phyloP scores from a whole-genome alignment of 805 yeast species.

The Teunomyces funiuensis region DNA sequence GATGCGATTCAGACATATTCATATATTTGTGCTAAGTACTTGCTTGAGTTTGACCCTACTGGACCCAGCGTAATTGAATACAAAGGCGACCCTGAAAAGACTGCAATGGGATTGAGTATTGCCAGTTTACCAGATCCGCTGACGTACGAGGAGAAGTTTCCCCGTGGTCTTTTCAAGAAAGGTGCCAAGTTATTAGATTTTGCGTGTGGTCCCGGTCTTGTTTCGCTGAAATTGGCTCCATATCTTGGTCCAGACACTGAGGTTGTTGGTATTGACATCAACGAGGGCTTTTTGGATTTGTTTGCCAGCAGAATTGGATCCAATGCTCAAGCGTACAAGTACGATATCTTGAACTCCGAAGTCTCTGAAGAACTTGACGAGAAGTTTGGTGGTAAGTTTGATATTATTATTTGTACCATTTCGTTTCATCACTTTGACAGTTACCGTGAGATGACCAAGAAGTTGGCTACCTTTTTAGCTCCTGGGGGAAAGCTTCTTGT shows the following conservation, averaged over 20 bases:
- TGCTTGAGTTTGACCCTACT: slow-evolving; percentile 22
- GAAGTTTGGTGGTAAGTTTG: slow-evolving; percentile 24
- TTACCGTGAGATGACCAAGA: slow-evolving; percentile 27
- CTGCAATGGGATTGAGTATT: slow-evolving; percentile 12
- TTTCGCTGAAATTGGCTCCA: slow-evolving; percentile 31
- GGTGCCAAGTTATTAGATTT: slow-evolving; percentile 35
- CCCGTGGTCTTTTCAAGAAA: slow-evolving; percentile 18
- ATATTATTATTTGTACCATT: slow-evolving; percentile 35
- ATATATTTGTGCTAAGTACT: slow-evolving; percentile 17
- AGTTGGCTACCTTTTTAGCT: slow-evolving; percentile 31
- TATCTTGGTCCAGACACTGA: slow-evolving; percentile 21
- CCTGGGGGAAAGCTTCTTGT: slow-evolving; percentile 36
- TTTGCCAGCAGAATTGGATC: slow-evolving; percentile 15
- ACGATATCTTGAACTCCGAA: slow-evolving; percentile 26
- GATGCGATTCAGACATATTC: slow-evolving; percentile 18
- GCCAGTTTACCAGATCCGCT: slow-evolving; percentile 14
- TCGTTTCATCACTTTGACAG: slow-evolving; percentile 41
- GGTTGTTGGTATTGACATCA: slow-evolving; percentile 39
- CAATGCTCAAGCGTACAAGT: slow-evolving; percentile 12
- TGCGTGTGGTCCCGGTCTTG: slow-evolving; percentile 45
- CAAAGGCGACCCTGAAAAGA: slow-evolving; percentile 16
- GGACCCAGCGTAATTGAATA: not conserved
- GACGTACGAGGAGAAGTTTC: slow-evolving; percentile 8
- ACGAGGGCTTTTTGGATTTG: slow-evolving; percentile 18
- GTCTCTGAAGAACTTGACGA: slow-evolving; percentile 11